phyloP scores from a whole-genome alignment of 345 rosid species.

The Pugionium cornutum region DNA sequence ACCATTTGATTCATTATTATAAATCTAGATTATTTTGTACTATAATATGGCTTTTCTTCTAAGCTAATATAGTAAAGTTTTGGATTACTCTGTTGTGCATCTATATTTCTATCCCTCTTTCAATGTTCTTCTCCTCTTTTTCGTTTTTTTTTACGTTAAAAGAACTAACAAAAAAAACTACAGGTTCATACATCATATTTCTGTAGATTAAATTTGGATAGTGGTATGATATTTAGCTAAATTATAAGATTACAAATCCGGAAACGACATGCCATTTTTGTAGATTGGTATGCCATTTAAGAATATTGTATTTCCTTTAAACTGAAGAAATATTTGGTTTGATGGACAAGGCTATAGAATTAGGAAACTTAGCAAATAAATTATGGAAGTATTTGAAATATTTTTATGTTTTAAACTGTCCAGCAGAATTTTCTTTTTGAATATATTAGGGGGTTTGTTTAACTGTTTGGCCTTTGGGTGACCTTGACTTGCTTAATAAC shows the following conservation, averaged over 20 bases:
- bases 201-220: neutral
- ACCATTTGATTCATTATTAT: constrained; percentile 14
- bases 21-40: too few species aligned
- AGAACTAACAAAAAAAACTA: too few species aligned
- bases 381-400: neutral
- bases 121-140: neutral
- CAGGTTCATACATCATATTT: neutral
- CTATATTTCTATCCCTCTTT: neutral
- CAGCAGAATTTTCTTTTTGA: neutral
- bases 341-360: constrained; percentile 21
- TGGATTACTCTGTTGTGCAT: neutral
- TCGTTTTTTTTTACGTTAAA: neutral
- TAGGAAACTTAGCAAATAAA: constrained; percentile 22
- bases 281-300: neutral
- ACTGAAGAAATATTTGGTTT: constrained; percentile 5
- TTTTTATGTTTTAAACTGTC: neutral
- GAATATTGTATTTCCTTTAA: neutral
- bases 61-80: neutral
- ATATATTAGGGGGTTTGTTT: neutral
- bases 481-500: constrained; percentile 20
- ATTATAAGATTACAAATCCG: neutral
- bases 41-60: neutral
- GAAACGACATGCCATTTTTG: neutral
- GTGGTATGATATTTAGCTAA: neutral
- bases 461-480: neutral